Percentiles rank a stretch among this genome's conserved stretches.
Conservation (phyloP, 345 rosid genomes). For the Eucalyptus fibrosa region DNA sequence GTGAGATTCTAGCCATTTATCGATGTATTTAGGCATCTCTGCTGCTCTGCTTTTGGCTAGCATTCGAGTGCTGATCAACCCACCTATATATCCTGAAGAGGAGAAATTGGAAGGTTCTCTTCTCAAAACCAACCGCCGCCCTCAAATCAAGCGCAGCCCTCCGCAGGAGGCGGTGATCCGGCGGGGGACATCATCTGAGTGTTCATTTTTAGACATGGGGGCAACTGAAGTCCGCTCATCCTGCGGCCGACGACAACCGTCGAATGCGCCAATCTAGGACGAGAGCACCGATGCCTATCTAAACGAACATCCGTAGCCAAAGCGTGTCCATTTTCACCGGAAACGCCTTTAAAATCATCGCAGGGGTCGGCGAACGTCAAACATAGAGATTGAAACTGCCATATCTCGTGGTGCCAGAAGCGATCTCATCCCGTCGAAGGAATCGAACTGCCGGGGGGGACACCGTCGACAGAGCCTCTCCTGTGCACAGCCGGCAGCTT, state of each 20-base stretch:
- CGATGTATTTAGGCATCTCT: too few species aligned
- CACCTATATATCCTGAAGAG: background rate
- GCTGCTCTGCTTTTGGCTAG: background rate
- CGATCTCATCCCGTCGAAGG: background rate
- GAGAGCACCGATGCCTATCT: background rate
- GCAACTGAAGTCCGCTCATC: background rate
- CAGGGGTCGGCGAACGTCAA: background rate
- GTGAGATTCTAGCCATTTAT: background rate
- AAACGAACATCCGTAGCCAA: background rate
- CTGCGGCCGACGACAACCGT: background rate
- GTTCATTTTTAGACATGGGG: background rate
- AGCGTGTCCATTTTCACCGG: background rate
- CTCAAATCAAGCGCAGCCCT: background rate
- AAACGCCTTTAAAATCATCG: background rate
- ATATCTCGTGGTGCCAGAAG: background rate
- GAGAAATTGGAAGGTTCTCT: background rate
- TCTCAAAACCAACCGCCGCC: background rate
- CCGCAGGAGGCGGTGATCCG: background rate
- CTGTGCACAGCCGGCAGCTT: background rate
- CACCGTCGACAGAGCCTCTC: background rate
- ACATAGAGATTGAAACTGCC: background rate
- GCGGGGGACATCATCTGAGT: background rate
- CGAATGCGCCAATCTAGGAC: background rate
- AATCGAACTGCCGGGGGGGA: background rate
- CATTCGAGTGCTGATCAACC: background rate